Conservation (phyloP, 2,329 filamentous ascomycete species). For the Arthroderma sp. region DNA sequence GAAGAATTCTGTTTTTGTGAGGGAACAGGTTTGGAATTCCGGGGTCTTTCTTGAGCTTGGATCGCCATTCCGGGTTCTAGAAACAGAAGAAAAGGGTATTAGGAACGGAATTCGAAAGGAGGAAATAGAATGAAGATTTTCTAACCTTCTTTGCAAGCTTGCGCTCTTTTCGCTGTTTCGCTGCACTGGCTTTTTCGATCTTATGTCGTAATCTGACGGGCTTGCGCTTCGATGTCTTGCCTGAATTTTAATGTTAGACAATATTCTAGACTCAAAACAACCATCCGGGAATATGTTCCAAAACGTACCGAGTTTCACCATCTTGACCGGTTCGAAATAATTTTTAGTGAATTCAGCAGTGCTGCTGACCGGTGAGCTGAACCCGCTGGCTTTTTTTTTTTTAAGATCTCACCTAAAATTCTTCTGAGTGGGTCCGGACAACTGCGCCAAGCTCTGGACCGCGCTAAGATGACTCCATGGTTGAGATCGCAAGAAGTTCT, state of each 20-base stretch:
- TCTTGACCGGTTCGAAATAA: conserved; percentile 13
- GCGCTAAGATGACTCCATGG: no score
- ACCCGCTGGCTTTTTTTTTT: no score
- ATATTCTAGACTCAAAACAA: neutral
- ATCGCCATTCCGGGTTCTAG: conserved; percentile 87
- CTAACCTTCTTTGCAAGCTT: conserved; percentile 73
- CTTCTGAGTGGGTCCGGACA: no score
- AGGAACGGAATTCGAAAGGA: neutral
- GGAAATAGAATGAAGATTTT: neutral
- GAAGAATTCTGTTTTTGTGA: conserved; percentile 88
- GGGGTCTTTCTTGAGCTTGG: conserved; percentile 91
- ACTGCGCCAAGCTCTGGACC: no score
- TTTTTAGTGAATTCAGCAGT: no score
- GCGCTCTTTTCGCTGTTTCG: conserved; percentile 80
- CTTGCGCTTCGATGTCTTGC: conserved; percentile 87
- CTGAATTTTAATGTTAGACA: conserved; percentile 32
- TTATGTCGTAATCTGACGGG: conserved; percentile 85
- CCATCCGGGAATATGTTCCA: neutral
- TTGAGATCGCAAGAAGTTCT: no score
- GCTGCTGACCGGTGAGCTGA: no score
- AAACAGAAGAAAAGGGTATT: neutral
- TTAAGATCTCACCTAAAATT: no score
- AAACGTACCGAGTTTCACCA: conserved; percentile 29
- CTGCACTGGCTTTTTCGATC: conserved; percentile 80
- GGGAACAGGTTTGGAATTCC: conserved; percentile 96